Base-by-base conservation (phyloP, 768 basidiomycete genomes). In the Udeniomyces megalosporus region DNA sequence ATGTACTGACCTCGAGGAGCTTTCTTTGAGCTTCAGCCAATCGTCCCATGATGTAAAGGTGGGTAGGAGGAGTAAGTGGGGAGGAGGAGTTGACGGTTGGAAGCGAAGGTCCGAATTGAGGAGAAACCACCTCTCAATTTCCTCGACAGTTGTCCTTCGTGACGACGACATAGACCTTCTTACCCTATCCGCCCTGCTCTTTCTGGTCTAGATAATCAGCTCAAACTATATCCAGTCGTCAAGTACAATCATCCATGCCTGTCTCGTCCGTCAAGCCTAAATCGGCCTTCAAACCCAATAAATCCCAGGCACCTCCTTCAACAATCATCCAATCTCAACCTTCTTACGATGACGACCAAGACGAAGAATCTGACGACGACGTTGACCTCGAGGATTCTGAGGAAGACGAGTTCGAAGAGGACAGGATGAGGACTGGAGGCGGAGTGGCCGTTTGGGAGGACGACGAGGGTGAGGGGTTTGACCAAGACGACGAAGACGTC, bases 11-110 rank as follows among this genome's bases (percentile, higher is more conserved):
- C 76, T 81, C 78, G 56, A 81, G 73, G 75, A 96, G 86, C 85
- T 89, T 95, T 67, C 91, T 82, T 78, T 96, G 92, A 88, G 90
- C 88, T 75, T 96, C 92, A 64, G 92, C 92, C 61, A 96, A 81
- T 52, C 88, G 81, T 70, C 92, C 92, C 92, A 96, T 96, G 51
- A 54, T 73, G 67, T 42, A 29, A 55, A 45, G 44, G n/a, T 29
- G 50, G 29, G 53, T 26, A 45, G 34, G 61, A n/a, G 17, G 28
- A 26, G 31, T 14, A 26, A 12, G 34, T 7, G 35, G 32, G 15
- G 20, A 15, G 38, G 60, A 22, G 5, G 42, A 17, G 38, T 42
- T 42, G 38, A 17, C 8, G 38, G 38, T 42, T 42, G 38, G 38
- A 42, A 8, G 38, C 17, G 38, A 42, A 42, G 38, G 38, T 42